phyloP scores from a whole-genome alignment of 345 rosid genomes.

The Hirschfeldia incana region DNA sequence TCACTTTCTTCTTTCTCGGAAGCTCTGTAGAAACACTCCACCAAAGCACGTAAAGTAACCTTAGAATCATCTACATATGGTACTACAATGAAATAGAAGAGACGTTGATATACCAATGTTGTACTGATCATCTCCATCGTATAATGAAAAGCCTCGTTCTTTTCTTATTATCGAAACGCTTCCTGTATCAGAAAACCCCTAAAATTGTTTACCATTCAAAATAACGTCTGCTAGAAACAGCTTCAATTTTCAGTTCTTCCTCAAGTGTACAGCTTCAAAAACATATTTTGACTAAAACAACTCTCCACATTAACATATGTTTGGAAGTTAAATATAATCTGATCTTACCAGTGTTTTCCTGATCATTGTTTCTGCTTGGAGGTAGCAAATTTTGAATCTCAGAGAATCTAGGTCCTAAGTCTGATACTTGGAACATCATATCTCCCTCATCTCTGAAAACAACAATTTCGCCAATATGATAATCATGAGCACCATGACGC shows the following conservation, averaged over 20 bases:
- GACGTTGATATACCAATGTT: constrained; percentile 17
- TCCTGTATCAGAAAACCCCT: constrained; percentile 16
- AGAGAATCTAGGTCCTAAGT: constrained; percentile 8
- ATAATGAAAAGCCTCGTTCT: constrained; percentile 13
- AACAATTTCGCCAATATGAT: constrained; percentile 4
- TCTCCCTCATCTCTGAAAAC: constrained; percentile 12
- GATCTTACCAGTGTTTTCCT: constrained; percentile 20
- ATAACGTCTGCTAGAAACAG: not conserved
- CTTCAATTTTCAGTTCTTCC: constrained; percentile 2
- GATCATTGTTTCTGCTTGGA: constrained; percentile 1
- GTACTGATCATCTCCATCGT: constrained; percentile 4
- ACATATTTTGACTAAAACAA: not conserved
- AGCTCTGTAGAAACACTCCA: constrained; percentile 16
- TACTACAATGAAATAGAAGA: constrained; percentile 5
- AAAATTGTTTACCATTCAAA: not conserved
- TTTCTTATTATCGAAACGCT: not conserved
- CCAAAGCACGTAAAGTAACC: constrained; percentile 13
- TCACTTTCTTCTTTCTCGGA: constrained; percentile 26
- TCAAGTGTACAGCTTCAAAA: not conserved
- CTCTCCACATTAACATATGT: not conserved
- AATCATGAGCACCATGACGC: not conserved
- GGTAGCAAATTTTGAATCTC: not conserved
- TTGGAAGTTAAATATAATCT: not conserved
- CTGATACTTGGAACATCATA: constrained; percentile 1
- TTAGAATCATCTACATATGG: not conserved